Percentiles rank a stretch among this genome's conserved stretches.
Evolutionary conservation across 2,329 filamentous ascomycete species (phyloP).

Genomic region (Ceratocystis lukuohia): DNA sequence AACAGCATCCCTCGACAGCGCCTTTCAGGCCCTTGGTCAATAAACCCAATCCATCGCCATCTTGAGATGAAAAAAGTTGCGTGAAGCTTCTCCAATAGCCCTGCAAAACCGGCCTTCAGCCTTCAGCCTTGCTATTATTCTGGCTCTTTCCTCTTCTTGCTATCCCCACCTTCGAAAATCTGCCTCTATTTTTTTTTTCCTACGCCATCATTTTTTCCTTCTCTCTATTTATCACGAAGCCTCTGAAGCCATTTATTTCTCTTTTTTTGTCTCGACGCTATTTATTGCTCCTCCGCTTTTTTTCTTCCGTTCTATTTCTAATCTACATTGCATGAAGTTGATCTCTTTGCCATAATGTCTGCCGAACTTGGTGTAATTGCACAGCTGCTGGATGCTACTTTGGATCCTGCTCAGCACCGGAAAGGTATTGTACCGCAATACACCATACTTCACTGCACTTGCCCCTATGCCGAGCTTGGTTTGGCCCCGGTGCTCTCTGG

Average conservation of each 20-base stretch:
- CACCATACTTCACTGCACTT: conserved; percentile 25
- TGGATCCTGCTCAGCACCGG: conserved; percentile 76
- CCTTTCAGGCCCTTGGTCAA: background rate
- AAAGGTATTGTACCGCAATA: conserved; percentile 47
- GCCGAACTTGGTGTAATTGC: conserved; percentile 50
- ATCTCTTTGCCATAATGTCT: conserved; percentile 34
- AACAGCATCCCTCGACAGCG: conserved; percentile 2
- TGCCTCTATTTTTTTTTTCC: conserved; percentile 7
- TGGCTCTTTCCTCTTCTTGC: conserved; percentile 1
- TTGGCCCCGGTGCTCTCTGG: background rate
- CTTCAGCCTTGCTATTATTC: conserved; percentile 8
- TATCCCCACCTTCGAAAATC: conserved; percentile 6
- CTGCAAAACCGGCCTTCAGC: conserved; percentile 13
- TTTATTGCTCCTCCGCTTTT: background rate
- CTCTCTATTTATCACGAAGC: conserved; percentile 6
- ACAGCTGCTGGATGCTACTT: conserved; percentile 76
- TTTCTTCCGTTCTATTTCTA: conserved; percentile 8
- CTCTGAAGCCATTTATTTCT: conserved; percentile 6
- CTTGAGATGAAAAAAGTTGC: conserved; percentile 12
- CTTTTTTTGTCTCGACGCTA: background rate
- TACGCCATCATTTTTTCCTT: conserved; percentile 1
- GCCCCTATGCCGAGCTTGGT: background rate
- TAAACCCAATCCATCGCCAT: conserved; percentile 4
- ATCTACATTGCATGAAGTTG: conserved; percentile 12
- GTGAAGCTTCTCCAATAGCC: background rate